Percentiles rank a stretch among this genome's conserved stretches.
Conservation (phyloP, 441 rosid species). For the Pelargonium myrrhifolium region DNA sequence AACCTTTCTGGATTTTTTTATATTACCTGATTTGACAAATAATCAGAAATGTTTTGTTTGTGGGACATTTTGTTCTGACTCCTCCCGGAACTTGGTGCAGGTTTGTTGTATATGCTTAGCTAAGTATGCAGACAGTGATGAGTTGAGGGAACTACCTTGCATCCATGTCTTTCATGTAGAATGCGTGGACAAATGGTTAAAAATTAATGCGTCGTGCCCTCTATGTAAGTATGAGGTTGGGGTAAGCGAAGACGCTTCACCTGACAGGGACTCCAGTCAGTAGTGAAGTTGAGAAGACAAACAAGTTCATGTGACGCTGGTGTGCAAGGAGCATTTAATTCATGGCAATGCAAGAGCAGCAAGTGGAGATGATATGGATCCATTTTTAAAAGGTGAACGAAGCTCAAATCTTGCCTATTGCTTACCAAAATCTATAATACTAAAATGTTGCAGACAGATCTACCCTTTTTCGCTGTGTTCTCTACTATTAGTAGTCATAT, state of each 20-base stretch:
- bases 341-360: not conserved
- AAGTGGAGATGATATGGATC: not conserved
- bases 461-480: too few species aligned
- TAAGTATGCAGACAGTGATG: constrained; percentile 78
- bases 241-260: constrained; percentile 33
- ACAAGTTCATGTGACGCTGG: not conserved
- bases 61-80: not conserved
- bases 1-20: too few species aligned
- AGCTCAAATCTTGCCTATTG: not conserved
- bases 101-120: constrained; percentile 97
- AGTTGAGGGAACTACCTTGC: constrained; percentile 83
- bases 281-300: not conserved
- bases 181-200: constrained; percentile 94
- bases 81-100: constrained; percentile 29
- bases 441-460: too few species aligned
- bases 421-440: too few species aligned
- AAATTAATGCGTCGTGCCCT: constrained; percentile 87
- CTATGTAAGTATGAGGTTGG: constrained; percentile 90
- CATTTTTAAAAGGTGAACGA: not conserved
- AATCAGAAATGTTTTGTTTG: too few species aligned
- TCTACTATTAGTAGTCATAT: too few species aligned
- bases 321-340: not conserved
- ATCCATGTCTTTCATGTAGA: constrained; percentile 88
- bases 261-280: constrained; percentile 17
- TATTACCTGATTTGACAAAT: too few species aligned